Conservation (phyloP, 2,329 filamentous ascomycete genomes). For the Colletotrichum sp. region DNA sequence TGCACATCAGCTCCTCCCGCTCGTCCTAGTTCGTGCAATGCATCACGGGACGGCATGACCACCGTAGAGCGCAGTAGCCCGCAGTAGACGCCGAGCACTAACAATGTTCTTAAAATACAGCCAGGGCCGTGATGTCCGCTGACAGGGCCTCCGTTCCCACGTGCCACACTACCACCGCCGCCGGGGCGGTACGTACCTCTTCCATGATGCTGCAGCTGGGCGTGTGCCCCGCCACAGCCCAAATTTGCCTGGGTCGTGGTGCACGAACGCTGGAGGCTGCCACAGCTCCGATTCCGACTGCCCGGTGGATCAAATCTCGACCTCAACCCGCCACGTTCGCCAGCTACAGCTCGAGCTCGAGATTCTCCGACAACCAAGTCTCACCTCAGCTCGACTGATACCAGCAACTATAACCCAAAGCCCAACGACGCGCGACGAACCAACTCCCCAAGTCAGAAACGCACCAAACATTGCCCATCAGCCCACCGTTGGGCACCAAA, state of each 20-base stretch:
- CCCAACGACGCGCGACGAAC: background rate
- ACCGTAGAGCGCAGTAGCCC: background rate
- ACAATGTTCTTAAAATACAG: background rate
- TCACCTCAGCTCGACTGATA: background rate
- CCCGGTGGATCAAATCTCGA: background rate
- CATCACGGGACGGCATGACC: background rate
- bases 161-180: background rate
- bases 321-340: background rate
- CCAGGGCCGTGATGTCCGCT: background rate
- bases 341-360: background rate
- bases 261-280: background rate
- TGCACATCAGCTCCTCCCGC: background rate
- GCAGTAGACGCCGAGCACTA: background rate
- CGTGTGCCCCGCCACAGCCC: background rate
- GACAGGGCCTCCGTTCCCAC: background rate
- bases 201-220: background rate
- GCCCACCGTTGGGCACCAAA: background rate
- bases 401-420: background rate
- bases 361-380: background rate
- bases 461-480: background rate
- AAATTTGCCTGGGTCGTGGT: background rate
- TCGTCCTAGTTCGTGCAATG: background rate
- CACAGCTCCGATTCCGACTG: background rate
- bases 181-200: background rate
- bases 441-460: fast-evolving